phyloP scores from a whole-genome alignment of 768 basidiomycete genomes.

The Mycena belliarum region DNA sequence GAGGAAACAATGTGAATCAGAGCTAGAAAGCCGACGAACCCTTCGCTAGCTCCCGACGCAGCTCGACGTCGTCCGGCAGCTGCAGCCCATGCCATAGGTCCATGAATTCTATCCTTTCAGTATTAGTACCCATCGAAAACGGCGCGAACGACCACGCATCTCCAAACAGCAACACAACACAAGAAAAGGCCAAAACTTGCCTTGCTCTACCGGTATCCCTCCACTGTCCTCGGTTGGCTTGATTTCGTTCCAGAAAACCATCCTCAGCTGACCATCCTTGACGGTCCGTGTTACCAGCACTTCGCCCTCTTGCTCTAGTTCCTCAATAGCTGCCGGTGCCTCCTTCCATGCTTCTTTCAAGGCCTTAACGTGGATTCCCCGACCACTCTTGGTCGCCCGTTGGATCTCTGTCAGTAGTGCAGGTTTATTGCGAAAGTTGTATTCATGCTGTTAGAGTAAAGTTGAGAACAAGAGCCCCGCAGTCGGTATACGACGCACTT shows the following conservation, averaged over 20 bases:
- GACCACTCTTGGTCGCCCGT: constrained; percentile 78
- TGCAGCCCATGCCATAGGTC: constrained; percentile 86
- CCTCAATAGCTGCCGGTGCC: constrained; percentile 79
- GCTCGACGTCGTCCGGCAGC: constrained; percentile 84
- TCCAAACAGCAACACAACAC: neutral
- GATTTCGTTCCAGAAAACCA: constrained; percentile 92
- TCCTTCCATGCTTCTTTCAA: constrained; percentile 93
- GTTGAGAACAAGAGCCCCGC: neutral
- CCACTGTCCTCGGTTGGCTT: constrained; percentile 74
- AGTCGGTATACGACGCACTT: constrained; percentile 45
- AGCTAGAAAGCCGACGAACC: constrained; percentile 41
- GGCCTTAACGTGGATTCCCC: constrained; percentile 80
- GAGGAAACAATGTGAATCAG: neutral
- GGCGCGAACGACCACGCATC: neutral
- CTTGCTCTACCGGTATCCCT: constrained; percentile 77
- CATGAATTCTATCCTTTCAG: constrained; percentile 64
- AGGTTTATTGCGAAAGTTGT: constrained; percentile 80
- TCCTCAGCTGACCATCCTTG: constrained; percentile 79
- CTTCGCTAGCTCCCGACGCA: constrained; percentile 73
- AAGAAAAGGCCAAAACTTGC: constrained; percentile 38
- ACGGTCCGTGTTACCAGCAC: constrained; percentile 84
- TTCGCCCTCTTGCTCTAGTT: constrained; percentile 87
- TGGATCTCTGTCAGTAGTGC: constrained; percentile 85
- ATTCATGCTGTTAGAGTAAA: constrained; percentile 65
- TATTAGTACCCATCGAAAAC: constrained; percentile 14